A percentile compares a stretch with the other conserved stretches of the same genome.
Conservation (phyloP, 208 protist genomes). For the Wallacemonas rigidus region DNA sequence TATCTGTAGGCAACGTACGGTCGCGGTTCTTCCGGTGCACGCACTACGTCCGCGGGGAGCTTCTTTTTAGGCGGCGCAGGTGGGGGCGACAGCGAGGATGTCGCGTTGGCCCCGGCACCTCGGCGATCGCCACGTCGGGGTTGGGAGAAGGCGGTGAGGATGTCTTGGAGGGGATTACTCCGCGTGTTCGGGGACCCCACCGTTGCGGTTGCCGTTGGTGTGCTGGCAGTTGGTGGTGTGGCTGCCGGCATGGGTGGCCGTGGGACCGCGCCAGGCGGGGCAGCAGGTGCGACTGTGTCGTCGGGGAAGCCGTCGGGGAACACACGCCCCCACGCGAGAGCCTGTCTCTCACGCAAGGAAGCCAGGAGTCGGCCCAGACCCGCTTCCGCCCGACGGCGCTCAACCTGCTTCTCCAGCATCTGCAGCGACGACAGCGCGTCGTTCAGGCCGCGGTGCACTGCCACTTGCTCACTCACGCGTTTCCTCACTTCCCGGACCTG, state of each 20-base stretch:
- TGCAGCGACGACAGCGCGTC: slow-evolving; percentile 34
- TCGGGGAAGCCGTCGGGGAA: slow-evolving; percentile 23
- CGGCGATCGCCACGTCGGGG: slow-evolving; percentile 19
- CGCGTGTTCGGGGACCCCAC: background rate
- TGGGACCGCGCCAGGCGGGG: background rate
- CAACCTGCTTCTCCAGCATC: slow-evolving; percentile 28
- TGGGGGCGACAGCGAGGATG: background rate
- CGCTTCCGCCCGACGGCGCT: slow-evolving; percentile 36
- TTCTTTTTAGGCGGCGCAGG: slow-evolving; percentile 16
- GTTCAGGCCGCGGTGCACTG: slow-evolving; percentile 55
- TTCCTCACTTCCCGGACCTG: slow-evolving; percentile 46
- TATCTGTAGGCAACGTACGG: slow-evolving; percentile 57
- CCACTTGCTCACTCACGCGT: slow-evolving; percentile 66
- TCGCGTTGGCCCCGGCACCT: background rate
- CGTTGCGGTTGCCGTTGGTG: too few species aligned
- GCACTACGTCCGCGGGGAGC: slow-evolving; percentile 33
- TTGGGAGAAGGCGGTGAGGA: slow-evolving; percentile 58
- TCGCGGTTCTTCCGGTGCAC: slow-evolving; percentile 36
- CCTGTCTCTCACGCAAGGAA: slow-evolving; percentile 29
- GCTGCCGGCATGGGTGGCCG: too few species aligned
- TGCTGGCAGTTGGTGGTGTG: too few species aligned
- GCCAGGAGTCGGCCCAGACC: slow-evolving; percentile 33
- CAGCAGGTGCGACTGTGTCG: slow-evolving; percentile 3
- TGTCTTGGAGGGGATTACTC: slow-evolving; percentile 32
- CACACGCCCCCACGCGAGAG: slow-evolving; percentile 22